Base-by-base conservation (phyloP, 2,329 filamentous ascomycete species). In the Neonectria ditissima region DNA sequence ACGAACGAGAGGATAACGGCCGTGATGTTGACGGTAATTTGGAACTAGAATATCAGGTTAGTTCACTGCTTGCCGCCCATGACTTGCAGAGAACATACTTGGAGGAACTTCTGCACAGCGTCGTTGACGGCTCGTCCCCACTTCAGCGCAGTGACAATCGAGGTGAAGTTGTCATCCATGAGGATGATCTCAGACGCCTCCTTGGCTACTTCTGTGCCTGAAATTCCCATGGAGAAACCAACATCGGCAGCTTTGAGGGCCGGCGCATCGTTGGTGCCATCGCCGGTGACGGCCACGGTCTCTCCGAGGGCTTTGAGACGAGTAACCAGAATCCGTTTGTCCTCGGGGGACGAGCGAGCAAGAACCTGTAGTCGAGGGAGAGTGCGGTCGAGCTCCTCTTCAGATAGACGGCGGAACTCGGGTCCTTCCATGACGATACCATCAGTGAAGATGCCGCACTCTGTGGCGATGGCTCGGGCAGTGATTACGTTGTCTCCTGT, bases 131-230 rank as follows among this genome's bases (percentile, higher is more conserved):
- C 89, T 24, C 91, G 87, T 54, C 92, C 92, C 92, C 92, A 95
- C 70, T 91, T 90, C 70, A 94, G 83, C 13, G 92, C 92, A 79
- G 92, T 93, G 68, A 95, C 90, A 65, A 94, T 95, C 16, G 91
- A 94, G 28, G 89, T 86, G 78, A 95, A 95, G 80, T 94, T 94
- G 79, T 95, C 92, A 74, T 94, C 92, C 92, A 94, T 94, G 14
- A 95, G 83, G 70, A 95, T 93, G 65, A 95, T 95, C 39, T 91
- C 91, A 8, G 92, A 94, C 1, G 92, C 92, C 78, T 95, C 92
- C 79, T 94, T 94, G 48, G 92, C 92, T 39, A 95, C 92, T 77
- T 94, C 92, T 0, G 92, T 94, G 65, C 92, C 92, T 13, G 92
- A 86, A 55, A 94, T 92, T 69, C 92, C 92, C 92, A 95, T 95